Evolutionary conservation across 2,329 filamentous ascomycete species (phyloP).

Genomic region (Aspergillus awamori): DNA sequence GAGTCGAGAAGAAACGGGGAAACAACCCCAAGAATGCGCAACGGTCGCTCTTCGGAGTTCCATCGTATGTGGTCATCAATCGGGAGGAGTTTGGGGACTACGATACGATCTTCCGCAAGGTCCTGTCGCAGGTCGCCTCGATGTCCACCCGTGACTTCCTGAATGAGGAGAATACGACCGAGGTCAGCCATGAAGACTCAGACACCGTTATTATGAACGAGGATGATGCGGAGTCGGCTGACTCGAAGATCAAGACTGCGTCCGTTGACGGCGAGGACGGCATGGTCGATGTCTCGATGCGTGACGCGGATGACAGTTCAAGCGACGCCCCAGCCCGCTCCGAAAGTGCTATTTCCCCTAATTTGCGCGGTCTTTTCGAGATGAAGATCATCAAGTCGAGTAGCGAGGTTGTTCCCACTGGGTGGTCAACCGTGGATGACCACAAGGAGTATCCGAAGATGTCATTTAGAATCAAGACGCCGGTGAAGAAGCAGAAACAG

Average conservation of each 20-base stretch:
- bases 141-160: constrained; percentile 74
- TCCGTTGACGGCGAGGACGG: constrained; percentile 89
- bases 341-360: constrained; percentile 61
- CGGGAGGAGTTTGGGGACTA: constrained; percentile 70
- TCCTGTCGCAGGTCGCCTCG: constrained; percentile 73
- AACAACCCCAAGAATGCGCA: constrained; percentile 29
- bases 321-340: constrained; percentile 36
- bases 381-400: constrained; percentile 64
- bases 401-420: constrained; percentile 67
- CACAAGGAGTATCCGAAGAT: constrained; percentile 61
- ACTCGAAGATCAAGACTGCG: constrained; percentile 71
- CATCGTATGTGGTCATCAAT: constrained; percentile 70
- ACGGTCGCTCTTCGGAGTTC: constrained; percentile 45
- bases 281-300: constrained; percentile 87
- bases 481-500: constrained; percentile 18
- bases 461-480: constrained; percentile 48
- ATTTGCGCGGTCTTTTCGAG: constrained; percentile 74
- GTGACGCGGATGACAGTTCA: constrained; percentile 55
- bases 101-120: constrained; percentile 76
- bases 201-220: constrained; percentile 69
- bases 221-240: constrained; percentile 66
- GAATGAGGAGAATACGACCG: constrained; percentile 49
- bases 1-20: constrained; percentile 31
- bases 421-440: constrained; percentile 66
- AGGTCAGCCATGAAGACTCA: constrained; percentile 60